A percentile compares a stretch with the other conserved stretches of the same genome.
Conservation (phyloP, 2,329 filamentous ascomycete species). For the Monosporascus sp. region DNA sequence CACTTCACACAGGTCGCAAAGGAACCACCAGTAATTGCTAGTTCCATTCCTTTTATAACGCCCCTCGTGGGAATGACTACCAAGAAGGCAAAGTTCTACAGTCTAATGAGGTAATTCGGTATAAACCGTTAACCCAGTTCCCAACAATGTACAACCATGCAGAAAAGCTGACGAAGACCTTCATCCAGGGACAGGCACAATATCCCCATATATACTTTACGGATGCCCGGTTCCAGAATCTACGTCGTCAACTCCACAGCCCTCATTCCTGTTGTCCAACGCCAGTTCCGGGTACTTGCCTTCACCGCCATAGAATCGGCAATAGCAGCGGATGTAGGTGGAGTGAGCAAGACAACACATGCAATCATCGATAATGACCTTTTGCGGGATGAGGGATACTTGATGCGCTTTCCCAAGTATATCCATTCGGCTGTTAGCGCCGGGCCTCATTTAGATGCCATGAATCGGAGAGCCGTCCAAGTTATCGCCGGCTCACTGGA, state of each 20-base stretch:
- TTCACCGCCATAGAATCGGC: slow-evolving; percentile 8
- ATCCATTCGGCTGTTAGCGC: slow-evolving; percentile 8
- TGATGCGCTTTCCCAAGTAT: slow-evolving; percentile 11
- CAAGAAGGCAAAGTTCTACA: not conserved
- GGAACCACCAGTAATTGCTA: slow-evolving; percentile 6
- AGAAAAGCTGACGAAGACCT: not conserved
- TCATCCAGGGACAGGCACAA: slow-evolving; percentile 7
- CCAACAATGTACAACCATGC: not conserved
- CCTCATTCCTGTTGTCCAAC: slow-evolving; percentile 6
- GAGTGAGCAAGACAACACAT: slow-evolving; percentile 4
- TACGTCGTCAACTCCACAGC: slow-evolving; percentile 11
- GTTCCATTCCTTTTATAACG: slow-evolving; percentile 7
- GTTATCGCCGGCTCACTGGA: slow-evolving; percentile 9
- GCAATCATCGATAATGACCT: slow-evolving; percentile 6
- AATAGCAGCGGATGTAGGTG: slow-evolving; percentile 5
- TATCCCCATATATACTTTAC: slow-evolving; percentile 10
- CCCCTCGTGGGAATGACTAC: not conserved
- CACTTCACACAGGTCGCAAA: slow-evolving; percentile 5
- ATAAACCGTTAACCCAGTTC: not conserved
- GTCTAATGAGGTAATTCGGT: slow-evolving; percentile 1
- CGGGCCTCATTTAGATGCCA: slow-evolving; percentile 11
- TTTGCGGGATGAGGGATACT: slow-evolving; percentile 5
- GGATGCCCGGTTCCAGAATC: slow-evolving; percentile 7
- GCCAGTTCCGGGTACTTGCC: slow-evolving; percentile 6
- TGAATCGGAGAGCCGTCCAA: slow-evolving; percentile 11